Evolutionary conservation across 441 rosid genomes (phyloP).

Genomic region (Adansonia gregorii): DNA sequence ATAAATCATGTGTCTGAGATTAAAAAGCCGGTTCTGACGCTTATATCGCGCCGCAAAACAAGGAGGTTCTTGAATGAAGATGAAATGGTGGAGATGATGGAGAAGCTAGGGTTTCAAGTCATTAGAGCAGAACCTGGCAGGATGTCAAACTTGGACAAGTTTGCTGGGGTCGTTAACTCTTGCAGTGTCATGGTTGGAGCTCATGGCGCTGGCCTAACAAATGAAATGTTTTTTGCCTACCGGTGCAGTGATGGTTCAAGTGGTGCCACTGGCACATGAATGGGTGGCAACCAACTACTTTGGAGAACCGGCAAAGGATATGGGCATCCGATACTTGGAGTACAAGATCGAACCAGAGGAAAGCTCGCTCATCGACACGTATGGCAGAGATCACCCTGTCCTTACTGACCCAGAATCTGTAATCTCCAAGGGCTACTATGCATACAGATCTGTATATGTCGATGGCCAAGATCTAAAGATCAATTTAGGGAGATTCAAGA

Average conservation of each 20-base stretch:
- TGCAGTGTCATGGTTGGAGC: constrained; percentile 40
- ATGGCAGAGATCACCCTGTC: constrained; percentile 33
- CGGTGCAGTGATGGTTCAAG: constrained; percentile 37
- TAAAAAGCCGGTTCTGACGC: constrained; percentile 36
- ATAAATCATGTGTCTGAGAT: constrained; percentile 26
- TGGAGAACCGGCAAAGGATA: constrained; percentile 35
- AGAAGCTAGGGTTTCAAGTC: constrained; percentile 32
- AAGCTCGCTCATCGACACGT: constrained; percentile 32
- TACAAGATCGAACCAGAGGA: constrained; percentile 41
- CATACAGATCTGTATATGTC: constrained; percentile 38
- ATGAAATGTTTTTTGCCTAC: constrained; percentile 35
- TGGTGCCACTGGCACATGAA: constrained; percentile 38
- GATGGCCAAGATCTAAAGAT: constrained; percentile 41
- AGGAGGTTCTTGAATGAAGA: constrained; percentile 41
- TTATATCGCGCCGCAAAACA: constrained; percentile 34
- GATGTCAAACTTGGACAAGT: constrained; percentile 30
- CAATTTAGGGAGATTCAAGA: constrained; percentile 18
- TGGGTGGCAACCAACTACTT: constrained; percentile 40
- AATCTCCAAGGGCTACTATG: constrained; percentile 29
- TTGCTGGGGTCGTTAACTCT: constrained; percentile 26
- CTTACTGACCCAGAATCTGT: constrained; percentile 31
- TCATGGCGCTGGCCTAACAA: constrained; percentile 47
- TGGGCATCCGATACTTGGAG: constrained; percentile 38
- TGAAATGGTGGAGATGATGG: constrained; percentile 33
- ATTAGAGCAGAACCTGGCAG: constrained; percentile 7